phyloP scores from a whole-genome alignment of 306 rosid species.

The Prinsepia uniflora region DNA sequence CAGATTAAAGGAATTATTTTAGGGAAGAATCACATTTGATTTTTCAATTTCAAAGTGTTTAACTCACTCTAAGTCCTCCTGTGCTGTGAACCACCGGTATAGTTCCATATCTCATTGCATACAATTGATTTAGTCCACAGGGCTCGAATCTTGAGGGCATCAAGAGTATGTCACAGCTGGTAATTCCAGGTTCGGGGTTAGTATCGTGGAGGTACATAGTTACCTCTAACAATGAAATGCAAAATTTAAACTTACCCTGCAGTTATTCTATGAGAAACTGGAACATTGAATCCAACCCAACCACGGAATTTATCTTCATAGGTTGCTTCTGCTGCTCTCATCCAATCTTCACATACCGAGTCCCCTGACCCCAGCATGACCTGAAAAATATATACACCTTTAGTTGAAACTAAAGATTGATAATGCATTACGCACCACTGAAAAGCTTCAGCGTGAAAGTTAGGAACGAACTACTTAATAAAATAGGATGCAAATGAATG shows the following conservation, averaged over 20 bases:
- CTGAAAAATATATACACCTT: slow-evolving; percentile 35
- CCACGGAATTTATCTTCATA: slow-evolving; percentile 74
- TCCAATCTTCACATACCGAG: slow-evolving; percentile 64
- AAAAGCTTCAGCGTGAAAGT: not conserved
- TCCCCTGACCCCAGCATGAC: slow-evolving; percentile 91
- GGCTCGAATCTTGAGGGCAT: slow-evolving; percentile 95
- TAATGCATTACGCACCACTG: not conserved
- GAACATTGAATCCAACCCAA: slow-evolving; percentile 89
- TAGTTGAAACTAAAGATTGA: not conserved
- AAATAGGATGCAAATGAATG: not conserved
- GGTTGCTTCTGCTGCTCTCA: slow-evolving; percentile 67
- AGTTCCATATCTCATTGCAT: slow-evolving; percentile 95
- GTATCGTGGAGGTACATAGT: slow-evolving; percentile 11
- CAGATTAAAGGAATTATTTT: slow-evolving; percentile 21
- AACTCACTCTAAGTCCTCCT: slow-evolving; percentile 91
- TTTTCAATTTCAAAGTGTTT: slow-evolving; percentile 5
- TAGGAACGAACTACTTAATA: not conserved
- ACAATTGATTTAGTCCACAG: slow-evolving; percentile 81
- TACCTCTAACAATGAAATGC: slow-evolving; percentile 12
- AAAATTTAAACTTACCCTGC: slow-evolving; percentile 60
- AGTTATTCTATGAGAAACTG: slow-evolving; percentile 78
- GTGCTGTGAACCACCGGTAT: slow-evolving; percentile 86
- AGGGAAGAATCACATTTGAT: slow-evolving; percentile 9
- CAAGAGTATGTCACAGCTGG: slow-evolving; percentile 80
- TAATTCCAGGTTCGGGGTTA: slow-evolving; percentile 29